Base-by-base conservation (phyloP, 371 early-diverging fungal species). In the Mortierella polycephala region DNA sequence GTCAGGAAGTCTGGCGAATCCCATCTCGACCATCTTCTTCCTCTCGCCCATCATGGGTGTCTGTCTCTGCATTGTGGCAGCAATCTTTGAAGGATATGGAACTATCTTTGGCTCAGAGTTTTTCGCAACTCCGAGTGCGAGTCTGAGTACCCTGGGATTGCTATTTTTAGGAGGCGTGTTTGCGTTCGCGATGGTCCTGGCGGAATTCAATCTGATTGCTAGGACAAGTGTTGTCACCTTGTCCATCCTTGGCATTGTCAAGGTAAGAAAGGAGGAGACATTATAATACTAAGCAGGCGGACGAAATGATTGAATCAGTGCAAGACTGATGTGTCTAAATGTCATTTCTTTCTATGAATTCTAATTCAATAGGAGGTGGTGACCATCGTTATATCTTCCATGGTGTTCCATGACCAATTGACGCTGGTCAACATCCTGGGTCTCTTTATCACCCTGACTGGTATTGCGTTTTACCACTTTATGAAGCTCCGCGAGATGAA, bases 31-130 rank as follows among this genome's bases (percentile, higher is more conserved):
- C 58, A 93, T 93, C 62, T 87, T 90, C 60, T 90, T 88, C 63
- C 75, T 93, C 20, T 89, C 91, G 0, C 96, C 96, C 18, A 84
- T 93, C 47, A 91, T 94, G 81, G 91, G 90, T 8, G 41, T 88
- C 9, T 85, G 88, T 55, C 85, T 95, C 39, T 60, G 92, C 7
- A 60, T 88, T 7, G 85, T 92, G 13, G 90, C 94, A 9, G 84
- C 87, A 2, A 53, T 87, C 45, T 86, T 93, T 37, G 91, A 92
- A 66, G 89, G 89, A 0, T 89, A 82, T 57, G 71, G 85, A 9
- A 88, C 89, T 2, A 72, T 85, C 46, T 84, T 84, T 42, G 44
- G 68, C 12, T 77, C 83, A 7, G 49, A 64, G 0, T 80, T 80
- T 18, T 65, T 69, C 23, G 59, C 58, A 39, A 60, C 77, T 13